Conservation (phyloP, 2,329 filamentous ascomycete genomes). For the Hypoxylon sp. region DNA sequence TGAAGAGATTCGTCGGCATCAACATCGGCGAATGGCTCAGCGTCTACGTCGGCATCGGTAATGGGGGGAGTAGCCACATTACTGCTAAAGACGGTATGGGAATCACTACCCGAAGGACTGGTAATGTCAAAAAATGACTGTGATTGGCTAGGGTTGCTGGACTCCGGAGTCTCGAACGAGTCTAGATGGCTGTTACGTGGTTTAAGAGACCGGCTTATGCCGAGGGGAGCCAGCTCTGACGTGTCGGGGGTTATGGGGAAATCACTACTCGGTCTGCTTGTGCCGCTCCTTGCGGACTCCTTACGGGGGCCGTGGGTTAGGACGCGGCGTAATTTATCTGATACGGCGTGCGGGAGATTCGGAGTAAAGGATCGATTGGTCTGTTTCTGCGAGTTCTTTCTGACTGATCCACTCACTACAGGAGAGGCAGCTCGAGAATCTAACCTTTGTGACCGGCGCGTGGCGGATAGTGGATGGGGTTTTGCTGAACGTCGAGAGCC, state of each 20-base stretch:
- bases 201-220: constrained; percentile 48
- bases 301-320: constrained; percentile 45
- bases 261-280: constrained; percentile 36
- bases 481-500: constrained; percentile 40
- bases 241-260: constrained; percentile 67
- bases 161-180: constrained; percentile 56
- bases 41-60: constrained; percentile 74
- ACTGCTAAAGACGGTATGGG: constrained; percentile 67
- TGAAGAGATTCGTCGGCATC: constrained; percentile 61
- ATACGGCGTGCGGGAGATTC: constrained; percentile 44
- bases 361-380: constrained; percentile 43
- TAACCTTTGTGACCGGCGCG: constrained; percentile 48
- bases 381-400: constrained; percentile 45
- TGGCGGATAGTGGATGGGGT: constrained; percentile 40
- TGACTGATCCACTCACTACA: constrained; percentile 40
- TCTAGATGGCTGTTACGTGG: constrained; percentile 54
- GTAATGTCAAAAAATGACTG: constrained; percentile 55
- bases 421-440: constrained; percentile 48
- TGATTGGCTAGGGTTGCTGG: constrained; percentile 52
- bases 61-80: constrained; percentile 79
- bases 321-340: constrained; percentile 53
- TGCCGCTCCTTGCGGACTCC: constrained; percentile 41
- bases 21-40: constrained; percentile 66
- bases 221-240: constrained; percentile 53
- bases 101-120: constrained; percentile 63